These are phyloP conservation scores for Rhodomyrtus tomentosa DNA, from an alignment of 345 rosid genomes.

Conservation along the genomic window DNA sequence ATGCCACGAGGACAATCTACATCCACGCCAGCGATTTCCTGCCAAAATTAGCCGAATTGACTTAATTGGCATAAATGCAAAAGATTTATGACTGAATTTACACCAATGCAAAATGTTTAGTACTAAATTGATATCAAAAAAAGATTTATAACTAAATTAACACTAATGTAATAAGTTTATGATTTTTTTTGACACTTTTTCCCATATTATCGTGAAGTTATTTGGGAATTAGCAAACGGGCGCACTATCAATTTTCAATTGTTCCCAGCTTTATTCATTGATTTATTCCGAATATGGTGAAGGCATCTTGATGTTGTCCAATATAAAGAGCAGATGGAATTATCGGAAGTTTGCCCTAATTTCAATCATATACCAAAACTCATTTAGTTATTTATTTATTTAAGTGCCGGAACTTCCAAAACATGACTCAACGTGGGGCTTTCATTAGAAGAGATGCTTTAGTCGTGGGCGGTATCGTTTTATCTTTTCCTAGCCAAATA, in stretches of 20 bases:
- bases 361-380: neutral
- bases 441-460: neutral
- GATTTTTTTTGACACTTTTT: too few species aligned
- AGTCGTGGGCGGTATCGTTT: neutral
- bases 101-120: too few species aligned
- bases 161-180: too few species aligned
- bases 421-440: neutral
- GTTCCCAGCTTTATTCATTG: neutral
- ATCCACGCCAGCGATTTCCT: too few species aligned
- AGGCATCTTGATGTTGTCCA: neutral
- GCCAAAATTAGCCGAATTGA: too few species aligned
- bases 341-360: neutral
- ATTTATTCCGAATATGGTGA: neutral
- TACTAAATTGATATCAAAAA: too few species aligned
- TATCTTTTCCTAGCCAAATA: neutral
- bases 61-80: too few species aligned
- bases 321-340: neutral
- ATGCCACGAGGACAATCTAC: too few species aligned
- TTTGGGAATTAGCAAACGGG: neutral
- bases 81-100: too few species aligned
- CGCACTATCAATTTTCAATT: neutral
- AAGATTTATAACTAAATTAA: too few species aligned
- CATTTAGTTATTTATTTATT: neutral
- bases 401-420: neutral
- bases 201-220: neutral